Percentiles rank a stretch among this genome's conserved stretches.
Evolutionary conservation across 345 rosid genomes (phyloP).

Genomic region (Lagerstroemia speciosa): DNA sequence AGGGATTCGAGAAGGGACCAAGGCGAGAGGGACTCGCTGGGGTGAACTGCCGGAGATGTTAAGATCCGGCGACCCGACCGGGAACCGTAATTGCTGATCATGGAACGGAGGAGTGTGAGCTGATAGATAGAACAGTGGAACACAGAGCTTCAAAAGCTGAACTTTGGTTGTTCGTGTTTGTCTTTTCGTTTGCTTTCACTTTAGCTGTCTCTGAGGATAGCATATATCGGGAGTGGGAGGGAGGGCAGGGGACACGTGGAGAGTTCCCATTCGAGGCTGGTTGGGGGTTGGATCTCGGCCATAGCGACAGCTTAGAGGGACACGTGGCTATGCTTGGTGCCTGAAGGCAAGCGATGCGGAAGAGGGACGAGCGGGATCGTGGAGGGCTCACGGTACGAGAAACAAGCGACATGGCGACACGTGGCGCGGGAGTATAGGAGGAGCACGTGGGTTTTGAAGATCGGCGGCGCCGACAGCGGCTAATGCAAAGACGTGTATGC

Average conservation of each 20-base stretch:
- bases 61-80: slow-evolving; percentile 53
- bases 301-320: background rate
- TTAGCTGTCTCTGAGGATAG: too few species aligned
- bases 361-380: background rate
- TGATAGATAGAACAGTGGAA: background rate
- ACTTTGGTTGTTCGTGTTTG: background rate
- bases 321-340: too few species aligned
- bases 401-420: slow-evolving; percentile 6
- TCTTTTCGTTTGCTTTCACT: background rate
- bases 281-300: background rate
- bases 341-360: background rate
- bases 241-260: background rate
- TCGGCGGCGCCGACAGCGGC: background rate
- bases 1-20: slow-evolving; percentile 46
- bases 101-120: slow-evolving; percentile 22
- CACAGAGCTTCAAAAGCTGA: background rate
- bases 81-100: slow-evolving; percentile 9
- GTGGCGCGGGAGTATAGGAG: slow-evolving; percentile 1
- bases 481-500: background rate
- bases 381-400: slow-evolving; percentile 2
- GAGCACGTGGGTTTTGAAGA: background rate
- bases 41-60: slow-evolving; percentile 52
- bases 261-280: background rate
- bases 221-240: too few species aligned
- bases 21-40: slow-evolving; percentile 36